Base-by-base conservation (phyloP, 768 basidiomycete species). In the Strobilomyces confusus region DNA sequence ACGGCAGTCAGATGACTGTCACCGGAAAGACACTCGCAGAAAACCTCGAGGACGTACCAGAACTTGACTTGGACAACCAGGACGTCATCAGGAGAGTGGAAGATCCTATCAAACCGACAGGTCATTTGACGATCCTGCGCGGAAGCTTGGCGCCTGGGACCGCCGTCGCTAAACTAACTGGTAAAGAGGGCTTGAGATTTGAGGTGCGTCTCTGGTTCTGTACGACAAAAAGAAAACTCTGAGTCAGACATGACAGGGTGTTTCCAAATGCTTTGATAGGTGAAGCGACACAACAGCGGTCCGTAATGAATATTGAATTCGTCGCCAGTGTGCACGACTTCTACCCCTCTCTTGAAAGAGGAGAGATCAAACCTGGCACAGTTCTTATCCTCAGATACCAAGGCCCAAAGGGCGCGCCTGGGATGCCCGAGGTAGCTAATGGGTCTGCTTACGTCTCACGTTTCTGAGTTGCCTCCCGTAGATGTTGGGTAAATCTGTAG, bases 151-250 rank as follows among this genome's bases (percentile, higher is more conserved):
- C 89, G 4, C 94, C 94, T 0, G 89, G 80, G 45, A 85, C 86
- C 1, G 87, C 92, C 26, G 93, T 98, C 19, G 91, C 92, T 15
- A 98, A 98, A 72, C 75, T 97, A 57, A 95, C 94, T 7, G 93
- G 94, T 14, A 94, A 95, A 71, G 94, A 97, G 71, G 94, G 94
- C 5, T 69, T 82, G 48, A 77, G 73, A 20, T 97, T 97, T 59
- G 87, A 91, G 77, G 89, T 87, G 43, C 41, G 73, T 54, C 55
- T 46, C 38, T 3, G 43, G 36, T 29, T 38, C 42, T 14, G n/a
- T 29, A 23, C 33, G 23, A 29, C 9, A 29, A 8, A 17, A 20
- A 22, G 14, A 33, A 15, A 26, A 42, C 34, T 32, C 51, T 60
- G 26, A 52, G 45, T 30, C 30, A 40, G 43, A 26, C 30, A 49